Evolutionary conservation across 768 basidiomycete genomes (phyloP), one percentile per base, ranked within the genome.

Genomic region (Tulasnella sp.): DNA sequence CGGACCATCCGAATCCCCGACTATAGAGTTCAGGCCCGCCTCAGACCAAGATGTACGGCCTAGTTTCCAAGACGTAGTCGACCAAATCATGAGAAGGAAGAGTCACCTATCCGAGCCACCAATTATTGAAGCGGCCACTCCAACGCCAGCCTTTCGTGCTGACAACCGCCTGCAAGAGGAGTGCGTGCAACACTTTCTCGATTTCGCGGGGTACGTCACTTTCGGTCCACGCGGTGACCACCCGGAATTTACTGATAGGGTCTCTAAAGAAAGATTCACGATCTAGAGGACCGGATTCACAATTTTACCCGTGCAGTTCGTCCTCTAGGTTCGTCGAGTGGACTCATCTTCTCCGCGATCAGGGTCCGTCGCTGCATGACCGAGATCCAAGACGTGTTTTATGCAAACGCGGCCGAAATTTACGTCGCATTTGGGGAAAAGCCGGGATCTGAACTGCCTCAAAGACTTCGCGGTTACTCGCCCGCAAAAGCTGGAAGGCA

Each of bases 221-320:
- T 26, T 26, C 11, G 2, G 26, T 11, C 32, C 61, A 16, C 15
- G 29, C 16, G 61, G 9, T 15, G 26, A 20, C 5, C 18, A 3
- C 39, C 23, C 18, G 32, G 3, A 37, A 26, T 3, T 35, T 42
- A 57, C 37, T 37, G 55, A 40, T 29, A n/a, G 76, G 78, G 75
- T 48, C 32, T 26, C 18, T 55, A 5, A 70, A 91, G 91, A 82
- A 86, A 87, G 42, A 86, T 91, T 75, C 88, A 88, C 75, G 88
- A 87, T 78, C 85, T 92, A 11, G 91, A 92, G 82, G 88, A 88
- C 82, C 90, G 92, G 90, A 87, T 93, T 20, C 88, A 91, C 69
- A 92, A 91, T 82, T 93, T 93, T 82, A 89, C 91, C 44, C 91
- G 92, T 81, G 91, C 92, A 18, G 89, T 91, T 26, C 89, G 92